Evolutionary conservation across 768 basidiomycete genomes (phyloP).

Genomic region (Mrakia gelida): DNA sequence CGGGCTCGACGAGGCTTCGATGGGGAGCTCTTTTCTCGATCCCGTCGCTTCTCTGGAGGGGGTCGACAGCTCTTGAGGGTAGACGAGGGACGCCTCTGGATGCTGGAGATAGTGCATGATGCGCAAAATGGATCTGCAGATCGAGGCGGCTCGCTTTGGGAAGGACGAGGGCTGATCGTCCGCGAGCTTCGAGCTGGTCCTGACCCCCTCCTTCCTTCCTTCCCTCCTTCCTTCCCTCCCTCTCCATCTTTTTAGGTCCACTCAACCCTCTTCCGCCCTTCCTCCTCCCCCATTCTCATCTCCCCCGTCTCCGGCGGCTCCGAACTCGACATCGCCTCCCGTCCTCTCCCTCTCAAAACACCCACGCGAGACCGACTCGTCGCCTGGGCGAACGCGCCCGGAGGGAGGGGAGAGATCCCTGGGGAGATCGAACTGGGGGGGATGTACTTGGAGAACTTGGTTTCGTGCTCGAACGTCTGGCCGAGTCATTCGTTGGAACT

Average conservation of each 20-base stretch:
- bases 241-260: not conserved
- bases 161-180: no score
- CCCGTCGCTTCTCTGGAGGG: no score
- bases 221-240: not conserved
- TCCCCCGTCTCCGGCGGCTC: not conserved
- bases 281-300: not conserved
- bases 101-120: no score
- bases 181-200: not conserved
- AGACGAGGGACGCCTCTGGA: no score
- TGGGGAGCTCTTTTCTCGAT: no score
- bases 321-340: constrained; percentile 25
- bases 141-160: no score
- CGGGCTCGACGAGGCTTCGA: no score
- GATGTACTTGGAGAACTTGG: constrained; percentile 22
- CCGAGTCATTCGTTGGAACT: constrained; percentile 18
- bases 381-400: constrained; percentile 29
- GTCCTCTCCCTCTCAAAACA: constrained; percentile 23
- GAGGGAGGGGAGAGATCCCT: constrained; percentile 25
- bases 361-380: not conserved
- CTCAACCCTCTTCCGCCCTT: not conserved
- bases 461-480: constrained; percentile 24
- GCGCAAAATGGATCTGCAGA: no score
- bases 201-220: not conserved
- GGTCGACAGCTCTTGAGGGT: no score
- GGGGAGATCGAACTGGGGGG: constrained; percentile 31